Base-by-base conservation (phyloP, 345 rosid species). In the Trapa bicornis region DNA sequence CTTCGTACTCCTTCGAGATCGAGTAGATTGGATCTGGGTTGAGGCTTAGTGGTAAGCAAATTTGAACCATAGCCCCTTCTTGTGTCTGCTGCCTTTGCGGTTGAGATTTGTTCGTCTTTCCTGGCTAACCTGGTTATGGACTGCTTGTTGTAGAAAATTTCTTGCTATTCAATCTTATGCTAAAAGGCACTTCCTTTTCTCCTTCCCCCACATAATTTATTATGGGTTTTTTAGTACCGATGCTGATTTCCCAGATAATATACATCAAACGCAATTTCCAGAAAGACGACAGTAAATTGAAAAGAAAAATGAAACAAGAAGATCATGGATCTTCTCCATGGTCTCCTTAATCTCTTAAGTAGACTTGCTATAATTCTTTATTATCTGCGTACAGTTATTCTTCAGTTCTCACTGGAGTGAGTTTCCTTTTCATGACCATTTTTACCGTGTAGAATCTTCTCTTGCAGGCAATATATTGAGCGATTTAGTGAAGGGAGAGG, bases 381-480 rank as follows among this genome's bases (percentile, higher is more conserved):
- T 54, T 54, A 6, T 4, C 22, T 54, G 60, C 60, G n/a, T n/a
- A 6, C 7, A n/a, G 6, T 5, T 54, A n/a, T 54, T n/a, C 32
- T 54, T 32, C 11, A 38, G 32, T 58, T 58, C 63, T 58, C 63
- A 58, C 37, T 38, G 32, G 37, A 58, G 13, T 32, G 63, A 4
- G 63, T 16, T 58, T 45, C 11, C 38, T 35, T 35, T 37, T 9
- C 38, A 11, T 58, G 63, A 33, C 15, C 4, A 7, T 45, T 7
- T 58, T 58, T 32, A 32, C 48, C 11, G 48, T 45, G 37, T 37
- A 22, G 37, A 37, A 22, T 8, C 35, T 58, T 32, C 11, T 10
- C 37, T 22, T 75, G 74, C 81, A 78, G 86, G 81, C 52, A 68
- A 6, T 11, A 70, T 72, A 68, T 22, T 29, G 61, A 57, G 37